Percentiles rank a stretch among this genome's conserved stretches.
Evolutionary conservation across 1,284 basidiomycete species (phyloP).

Genomic region (Leccinum griseonigrum): DNA sequence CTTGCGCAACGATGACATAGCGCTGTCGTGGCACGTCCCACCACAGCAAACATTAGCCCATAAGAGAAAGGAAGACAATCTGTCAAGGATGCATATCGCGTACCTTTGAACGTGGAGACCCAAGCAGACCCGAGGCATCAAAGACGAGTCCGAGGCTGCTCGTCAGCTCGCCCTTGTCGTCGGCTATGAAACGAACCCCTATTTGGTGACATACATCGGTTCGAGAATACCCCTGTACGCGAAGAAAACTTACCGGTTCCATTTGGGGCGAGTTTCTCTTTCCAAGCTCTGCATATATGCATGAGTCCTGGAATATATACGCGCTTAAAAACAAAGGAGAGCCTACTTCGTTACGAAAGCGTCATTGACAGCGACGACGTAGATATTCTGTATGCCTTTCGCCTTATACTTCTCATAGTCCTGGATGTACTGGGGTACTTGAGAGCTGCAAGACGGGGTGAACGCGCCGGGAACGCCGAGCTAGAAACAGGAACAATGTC

Average conservation of each 20-base stretch:
- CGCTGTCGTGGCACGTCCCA: slow-evolving; percentile 30
- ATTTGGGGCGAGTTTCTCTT: slow-evolving; percentile 44
- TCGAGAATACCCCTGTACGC: background rate
- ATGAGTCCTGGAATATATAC: slow-evolving; percentile 5
- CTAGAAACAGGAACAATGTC: slow-evolving; percentile 17
- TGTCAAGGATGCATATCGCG: background rate
- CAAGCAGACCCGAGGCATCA: slow-evolving; percentile 49
- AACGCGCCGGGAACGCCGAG: slow-evolving; percentile 51
- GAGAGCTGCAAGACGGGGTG: slow-evolving; percentile 38
- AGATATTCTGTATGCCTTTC: slow-evolving; percentile 55
- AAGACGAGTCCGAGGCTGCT: slow-evolving; percentile 53
- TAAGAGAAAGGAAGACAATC: too few species aligned
- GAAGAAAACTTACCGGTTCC: slow-evolving; percentile 36
- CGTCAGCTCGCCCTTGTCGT: slow-evolving; percentile 51
- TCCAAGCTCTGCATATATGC: slow-evolving; percentile 47
- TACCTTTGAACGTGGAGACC: slow-evolving; percentile 55
- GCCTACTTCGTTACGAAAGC: slow-evolving; percentile 45
- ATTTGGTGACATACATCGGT: background rate
- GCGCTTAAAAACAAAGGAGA: background rate
- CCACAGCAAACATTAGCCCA: too few species aligned
- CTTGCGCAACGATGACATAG: slow-evolving; percentile 42
- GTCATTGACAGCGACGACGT: slow-evolving; percentile 61
- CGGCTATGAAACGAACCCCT: slow-evolving; percentile 53
- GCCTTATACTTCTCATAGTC: slow-evolving; percentile 49
- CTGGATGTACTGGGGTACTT: slow-evolving; percentile 55